Evolutionary conservation across 331 rosid genomes (phyloP).

Genomic region (Phaseolus coccineus): DNA sequence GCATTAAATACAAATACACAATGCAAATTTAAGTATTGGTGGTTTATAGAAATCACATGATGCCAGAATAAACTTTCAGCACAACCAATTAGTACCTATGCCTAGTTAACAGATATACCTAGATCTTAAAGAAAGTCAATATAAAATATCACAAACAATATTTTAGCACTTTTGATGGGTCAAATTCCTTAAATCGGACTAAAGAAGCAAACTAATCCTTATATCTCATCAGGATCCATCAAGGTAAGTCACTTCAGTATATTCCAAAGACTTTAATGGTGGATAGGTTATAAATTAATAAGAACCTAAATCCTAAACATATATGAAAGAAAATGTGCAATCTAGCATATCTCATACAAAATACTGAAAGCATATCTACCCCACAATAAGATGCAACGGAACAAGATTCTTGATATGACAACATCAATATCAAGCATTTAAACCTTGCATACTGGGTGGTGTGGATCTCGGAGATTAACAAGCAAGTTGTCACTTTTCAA

Average conservation of each 20-base stretch:
- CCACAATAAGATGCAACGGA: slow-evolving; percentile 35
- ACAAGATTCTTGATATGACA: slow-evolving; percentile 29
- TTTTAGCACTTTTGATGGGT: slow-evolving; percentile 21
- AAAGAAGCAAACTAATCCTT: slow-evolving; percentile 10
- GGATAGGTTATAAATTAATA: background rate
- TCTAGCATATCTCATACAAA: slow-evolving; percentile 7
- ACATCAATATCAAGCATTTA: slow-evolving; percentile 40
- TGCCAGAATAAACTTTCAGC: slow-evolving; percentile 19
- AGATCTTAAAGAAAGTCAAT: background rate
- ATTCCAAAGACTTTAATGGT: slow-evolving; percentile 9
- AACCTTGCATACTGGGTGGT: slow-evolving; percentile 96
- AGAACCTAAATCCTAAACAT: slow-evolving; percentile 1
- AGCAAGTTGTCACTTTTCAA: slow-evolving; percentile 95
- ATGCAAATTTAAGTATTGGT: too few species aligned
- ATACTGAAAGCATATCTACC: slow-evolving; percentile 5
- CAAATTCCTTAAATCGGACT: slow-evolving; percentile 18
- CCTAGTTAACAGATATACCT: slow-evolving; percentile 18
- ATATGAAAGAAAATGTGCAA: background rate
- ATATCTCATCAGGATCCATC: slow-evolving; percentile 11
- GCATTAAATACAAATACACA: too few species aligned
- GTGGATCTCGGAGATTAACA: slow-evolving; percentile 92
- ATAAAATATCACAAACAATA: slow-evolving; percentile 22
- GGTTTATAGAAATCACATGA: background rate
- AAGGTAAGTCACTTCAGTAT: slow-evolving; percentile 27
- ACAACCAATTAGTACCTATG: background rate